Conservation (phyloP, 371 early-diverging fungal genomes). For the Phascolomyces articulosus region DNA sequence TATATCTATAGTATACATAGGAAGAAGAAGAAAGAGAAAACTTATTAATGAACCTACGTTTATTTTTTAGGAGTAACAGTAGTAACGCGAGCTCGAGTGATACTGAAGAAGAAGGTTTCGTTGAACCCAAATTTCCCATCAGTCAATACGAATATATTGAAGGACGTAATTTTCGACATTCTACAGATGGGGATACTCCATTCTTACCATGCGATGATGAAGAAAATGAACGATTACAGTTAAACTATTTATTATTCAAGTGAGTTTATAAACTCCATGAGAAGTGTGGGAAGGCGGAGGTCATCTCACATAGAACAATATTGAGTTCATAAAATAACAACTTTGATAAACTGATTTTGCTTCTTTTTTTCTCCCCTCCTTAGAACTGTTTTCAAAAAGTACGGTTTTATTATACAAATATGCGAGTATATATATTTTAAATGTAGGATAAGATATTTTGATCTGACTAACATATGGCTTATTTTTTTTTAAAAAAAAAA, state of each 20-base stretch:
- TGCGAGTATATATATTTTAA: neutral
- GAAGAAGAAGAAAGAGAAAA: neutral
- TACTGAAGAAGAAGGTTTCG: slow-evolving; percentile 15
- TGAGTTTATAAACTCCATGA: neutral
- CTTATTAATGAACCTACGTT: neutral
- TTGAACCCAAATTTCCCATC: slow-evolving; percentile 40
- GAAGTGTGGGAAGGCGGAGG: too few species aligned
- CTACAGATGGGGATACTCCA: slow-evolving; percentile 17
- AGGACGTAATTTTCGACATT: slow-evolving; percentile 30
- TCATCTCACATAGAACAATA: too few species aligned
- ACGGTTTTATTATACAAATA: too few species aligned
- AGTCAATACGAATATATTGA: slow-evolving; percentile 33
- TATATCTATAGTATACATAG: too few species aligned
- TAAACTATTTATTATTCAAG: slow-evolving; percentile 37
- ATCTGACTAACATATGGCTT: neutral
- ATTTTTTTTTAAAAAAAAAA: neutral
- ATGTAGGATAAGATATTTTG: neutral
- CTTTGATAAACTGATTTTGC: too few species aligned
- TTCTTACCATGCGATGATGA: slow-evolving; percentile 52
- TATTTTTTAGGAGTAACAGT: neutral
- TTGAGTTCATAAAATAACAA: too few species aligned
- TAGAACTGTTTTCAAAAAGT: slow-evolving; percentile 9
- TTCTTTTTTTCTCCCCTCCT: neutral
- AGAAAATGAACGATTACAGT: slow-evolving; percentile 43
- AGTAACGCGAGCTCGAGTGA: slow-evolving; percentile 1